phyloP scores from a whole-genome alignment of 768 basidiomycete species.

The Tulasnella sp. region DNA sequence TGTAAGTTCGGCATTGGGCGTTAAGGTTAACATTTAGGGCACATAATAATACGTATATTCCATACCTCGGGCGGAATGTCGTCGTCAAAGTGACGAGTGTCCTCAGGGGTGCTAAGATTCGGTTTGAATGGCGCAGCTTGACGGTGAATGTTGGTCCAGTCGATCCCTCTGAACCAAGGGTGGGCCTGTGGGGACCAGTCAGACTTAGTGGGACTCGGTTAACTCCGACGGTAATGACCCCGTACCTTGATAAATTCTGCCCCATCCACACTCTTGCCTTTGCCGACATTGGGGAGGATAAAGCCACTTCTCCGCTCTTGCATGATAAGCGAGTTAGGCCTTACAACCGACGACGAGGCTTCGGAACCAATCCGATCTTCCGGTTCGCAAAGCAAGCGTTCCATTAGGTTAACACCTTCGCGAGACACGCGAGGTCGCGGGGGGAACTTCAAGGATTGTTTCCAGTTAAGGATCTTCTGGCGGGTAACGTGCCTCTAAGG shows the following conservation, averaged over 20 bases:
- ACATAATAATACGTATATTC: background rate
- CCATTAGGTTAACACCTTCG: slow-evolving; percentile 84
- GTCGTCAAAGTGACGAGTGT: slow-evolving; percentile 92
- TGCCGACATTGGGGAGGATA: slow-evolving; percentile 46
- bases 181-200: slow-evolving; percentile 54
- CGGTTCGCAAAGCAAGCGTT: slow-evolving; percentile 86
- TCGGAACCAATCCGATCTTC: slow-evolving; percentile 89
- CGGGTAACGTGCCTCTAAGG: slow-evolving; percentile 82
- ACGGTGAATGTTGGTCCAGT: slow-evolving; percentile 82
- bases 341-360: slow-evolving; percentile 57
- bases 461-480: slow-evolving; percentile 97
- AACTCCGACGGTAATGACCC: background rate
- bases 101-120: slow-evolving; percentile 71
- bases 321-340: slow-evolving; percentile 73
- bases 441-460: slow-evolving; percentile 82
- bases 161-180: slow-evolving; percentile 86
- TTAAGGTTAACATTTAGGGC: slow-evolving; percentile 32
- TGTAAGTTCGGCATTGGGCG: slow-evolving; percentile 34
- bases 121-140: slow-evolving; percentile 87
- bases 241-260: slow-evolving; percentile 81
- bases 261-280: slow-evolving; percentile 63
- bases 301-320: slow-evolving; percentile 73
- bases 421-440: slow-evolving; percentile 75
- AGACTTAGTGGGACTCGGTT: background rate
- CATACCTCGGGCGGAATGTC: slow-evolving; percentile 88